A percentile compares a stretch with the other conserved stretches of the same genome.
phyloP scores from a whole-genome alignment of 768 basidiomycete genomes.

The Strobilomyces dryophilus region DNA sequence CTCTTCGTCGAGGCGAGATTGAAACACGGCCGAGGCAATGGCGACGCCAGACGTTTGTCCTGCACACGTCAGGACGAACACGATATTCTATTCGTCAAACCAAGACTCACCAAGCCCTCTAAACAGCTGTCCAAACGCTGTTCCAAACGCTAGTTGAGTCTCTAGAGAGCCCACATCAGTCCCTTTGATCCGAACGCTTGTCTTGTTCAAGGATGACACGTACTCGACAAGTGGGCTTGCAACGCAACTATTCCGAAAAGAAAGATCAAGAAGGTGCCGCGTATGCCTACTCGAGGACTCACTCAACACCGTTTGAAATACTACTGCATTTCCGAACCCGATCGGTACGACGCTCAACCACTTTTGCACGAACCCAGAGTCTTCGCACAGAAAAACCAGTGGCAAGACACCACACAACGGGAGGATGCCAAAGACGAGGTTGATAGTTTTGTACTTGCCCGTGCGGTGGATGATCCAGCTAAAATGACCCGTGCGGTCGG shows the following conservation, averaged over 20 bases:
- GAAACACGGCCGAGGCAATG: constrained; percentile 21
- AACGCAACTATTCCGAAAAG: not conserved
- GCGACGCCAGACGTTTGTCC: constrained; percentile 23
- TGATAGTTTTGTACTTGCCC: constrained; percentile 47
- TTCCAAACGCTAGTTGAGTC: constrained; percentile 20
- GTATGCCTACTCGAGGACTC: not conserved
- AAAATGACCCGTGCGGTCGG: not conserved
- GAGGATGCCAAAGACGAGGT: constrained; percentile 44
- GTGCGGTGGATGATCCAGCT: constrained; percentile 49
- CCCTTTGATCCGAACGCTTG: not conserved
- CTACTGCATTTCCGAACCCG: constrained; percentile 5
- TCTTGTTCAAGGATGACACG: not conserved
- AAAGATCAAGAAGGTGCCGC: not conserved
- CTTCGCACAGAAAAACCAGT: constrained; percentile 27
- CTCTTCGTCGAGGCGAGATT: constrained; percentile 13
- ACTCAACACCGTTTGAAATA: constrained; percentile 4
- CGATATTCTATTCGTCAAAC: not conserved
- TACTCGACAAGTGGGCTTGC: constrained; percentile 2
- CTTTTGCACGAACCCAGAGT: constrained; percentile 19
- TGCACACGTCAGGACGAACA: not conserved
- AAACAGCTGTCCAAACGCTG: constrained; percentile 22
- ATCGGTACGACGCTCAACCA: constrained; percentile 17
- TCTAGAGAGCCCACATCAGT: constrained; percentile 6
- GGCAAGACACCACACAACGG: constrained; percentile 43
- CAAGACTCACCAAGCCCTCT: constrained; percentile 16